phyloP scores from a whole-genome alignment of 23 red algal species.

The Gracilaria gracilis region DNA sequence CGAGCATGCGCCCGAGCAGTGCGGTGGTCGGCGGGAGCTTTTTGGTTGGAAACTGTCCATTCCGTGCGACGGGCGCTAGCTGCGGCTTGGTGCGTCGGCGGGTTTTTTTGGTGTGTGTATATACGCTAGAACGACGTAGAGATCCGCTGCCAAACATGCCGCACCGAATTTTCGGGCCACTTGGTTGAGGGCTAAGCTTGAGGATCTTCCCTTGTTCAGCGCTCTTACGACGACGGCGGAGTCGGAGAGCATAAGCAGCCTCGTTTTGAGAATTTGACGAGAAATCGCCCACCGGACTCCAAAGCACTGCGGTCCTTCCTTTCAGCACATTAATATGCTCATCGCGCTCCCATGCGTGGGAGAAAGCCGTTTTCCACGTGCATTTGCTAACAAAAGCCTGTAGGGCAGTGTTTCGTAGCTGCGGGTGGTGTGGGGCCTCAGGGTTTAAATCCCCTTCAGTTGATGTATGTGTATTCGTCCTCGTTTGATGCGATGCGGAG shows the following conservation, averaged over 20 bases:
- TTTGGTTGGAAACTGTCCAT: neutral
- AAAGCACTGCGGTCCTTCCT: too few relatives aligned
- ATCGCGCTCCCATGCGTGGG: too few relatives aligned
- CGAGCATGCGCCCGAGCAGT: too few relatives aligned
- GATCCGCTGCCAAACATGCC: neutral
- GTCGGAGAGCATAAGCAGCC: neutral
- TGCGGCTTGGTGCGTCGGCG: neutral
- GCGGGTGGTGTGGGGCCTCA: too few relatives aligned
- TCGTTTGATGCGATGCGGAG: too few relatives aligned
- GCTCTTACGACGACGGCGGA: neutral
- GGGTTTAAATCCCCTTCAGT: too few relatives aligned
- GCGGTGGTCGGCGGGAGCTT: neutral
- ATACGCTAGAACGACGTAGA: neutral
- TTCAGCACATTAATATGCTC: too few relatives aligned
- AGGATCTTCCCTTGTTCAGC: constrained; percentile 2
- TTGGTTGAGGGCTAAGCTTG: neutral
- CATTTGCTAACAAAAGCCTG: too few relatives aligned
- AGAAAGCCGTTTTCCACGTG: too few relatives aligned
- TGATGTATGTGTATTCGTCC: too few relatives aligned
- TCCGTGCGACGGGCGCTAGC: neutral
- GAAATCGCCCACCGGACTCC: too few relatives aligned
- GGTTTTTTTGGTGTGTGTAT: constrained; percentile 6
- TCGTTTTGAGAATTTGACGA: neutral
- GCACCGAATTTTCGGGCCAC: neutral
- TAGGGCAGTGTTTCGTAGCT: too few relatives aligned